Evolutionary conservation across 768 basidiomycete genomes (phyloP), one percentile per base, ranked within the genome.

Genomic region (Punctularia strigosozonata): DNA sequence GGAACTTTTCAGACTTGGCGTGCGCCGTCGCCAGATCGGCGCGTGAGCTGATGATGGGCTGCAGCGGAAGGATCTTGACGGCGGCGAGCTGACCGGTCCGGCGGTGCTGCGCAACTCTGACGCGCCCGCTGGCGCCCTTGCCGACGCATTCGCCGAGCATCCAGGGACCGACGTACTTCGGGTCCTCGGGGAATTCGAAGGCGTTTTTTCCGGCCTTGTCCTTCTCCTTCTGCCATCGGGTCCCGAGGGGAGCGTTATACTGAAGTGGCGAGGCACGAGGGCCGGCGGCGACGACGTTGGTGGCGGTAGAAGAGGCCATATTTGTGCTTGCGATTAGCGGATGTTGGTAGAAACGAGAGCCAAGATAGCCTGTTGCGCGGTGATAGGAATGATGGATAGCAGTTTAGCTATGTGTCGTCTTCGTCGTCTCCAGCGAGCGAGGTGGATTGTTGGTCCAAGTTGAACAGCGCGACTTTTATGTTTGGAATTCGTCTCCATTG

Each of bases 111-210:
- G 89, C 94, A 46, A 98, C 84, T 61, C 90, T 89, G 54, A 97
- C 92, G 40, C 88, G 85, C 53, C 91, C 91, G 49, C 84, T 87
- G 23, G 87, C 86, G 37, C 91, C 91, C 62, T 91, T 91, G 5
- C 91, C 91, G 40, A 95, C 80, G 47, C 88, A 92, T 57, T 88
- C 85, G 41, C 91, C 91, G 6, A 95, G 75, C 47, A 88, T 69
- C 91, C 91, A 95, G 2, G 88, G 88, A 8, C 91, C 91, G 32
- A 95, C 80, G 43, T 64, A 68, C 54, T 77, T 83, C 8, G 90
- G 89, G 59, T 94, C 90, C 39, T 83, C 76, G 1, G 82, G 80
- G 26, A 79, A 71, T 48, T 90, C 87, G 51, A 87, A 88, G 18
- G 82, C 80, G 30, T 68, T 66, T 37, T 67, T 61, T 13, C 75